Conservation (phyloP, 2,329 filamentous ascomycete species). For the Coleophoma eucalyptorum region DNA sequence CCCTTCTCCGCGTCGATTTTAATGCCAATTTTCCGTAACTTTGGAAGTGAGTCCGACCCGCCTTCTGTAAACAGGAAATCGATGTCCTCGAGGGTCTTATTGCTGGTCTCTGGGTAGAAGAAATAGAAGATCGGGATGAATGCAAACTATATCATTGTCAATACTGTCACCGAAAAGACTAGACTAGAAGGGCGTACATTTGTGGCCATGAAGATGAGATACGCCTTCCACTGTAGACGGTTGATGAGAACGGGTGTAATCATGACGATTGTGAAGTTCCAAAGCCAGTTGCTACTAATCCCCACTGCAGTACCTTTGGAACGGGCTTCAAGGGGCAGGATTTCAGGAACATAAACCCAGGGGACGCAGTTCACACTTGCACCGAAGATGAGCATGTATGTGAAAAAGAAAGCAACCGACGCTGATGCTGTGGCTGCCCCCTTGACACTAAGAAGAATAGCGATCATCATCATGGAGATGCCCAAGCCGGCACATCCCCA, state of each 20-base stretch:
- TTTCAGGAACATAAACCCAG: conserved; percentile 32
- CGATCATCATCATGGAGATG: conserved; percentile 32
- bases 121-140: conserved; percentile 37
- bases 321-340: conserved; percentile 26
- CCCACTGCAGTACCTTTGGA: conserved; percentile 28
- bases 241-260: conserved; percentile 46
- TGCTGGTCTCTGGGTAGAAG: conserved; percentile 46
- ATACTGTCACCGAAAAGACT: no score
- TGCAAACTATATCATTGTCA: no score
- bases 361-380: conserved; percentile 28
- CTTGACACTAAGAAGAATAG: conserved; percentile 21
- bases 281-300: conserved; percentile 29
- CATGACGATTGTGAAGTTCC: conserved; percentile 39
- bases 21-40: no score
- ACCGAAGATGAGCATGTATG: conserved; percentile 29
- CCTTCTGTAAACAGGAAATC: conserved; percentile 35
- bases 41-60: no score
- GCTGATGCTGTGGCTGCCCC: conserved; percentile 17
- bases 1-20: no score
- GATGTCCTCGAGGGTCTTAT: conserved; percentile 44
- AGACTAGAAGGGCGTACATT: conserved; percentile 26
- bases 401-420: conserved; percentile 30
- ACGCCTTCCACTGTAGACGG: conserved; percentile 44
- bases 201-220: conserved; percentile 49
- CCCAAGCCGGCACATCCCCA: conserved; percentile 30